phyloP scores from a whole-genome alignment of 306 rosid species.

The Styphnolobium japonicum region DNA sequence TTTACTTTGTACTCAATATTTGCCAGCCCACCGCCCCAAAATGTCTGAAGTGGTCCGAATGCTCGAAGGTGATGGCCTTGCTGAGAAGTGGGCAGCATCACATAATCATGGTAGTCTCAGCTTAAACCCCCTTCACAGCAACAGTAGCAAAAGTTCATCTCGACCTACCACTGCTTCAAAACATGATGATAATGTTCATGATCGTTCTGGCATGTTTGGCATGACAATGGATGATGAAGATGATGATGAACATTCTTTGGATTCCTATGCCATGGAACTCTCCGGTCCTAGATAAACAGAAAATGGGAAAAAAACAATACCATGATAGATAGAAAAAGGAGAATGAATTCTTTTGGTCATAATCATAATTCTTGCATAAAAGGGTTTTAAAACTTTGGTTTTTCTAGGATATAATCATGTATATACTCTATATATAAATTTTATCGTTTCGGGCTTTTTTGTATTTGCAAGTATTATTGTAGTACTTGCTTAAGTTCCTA shows the following conservation, averaged over 20 bases:
- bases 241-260: conserved; percentile 65
- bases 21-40: conserved; percentile 71
- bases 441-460: conserved; percentile 4
- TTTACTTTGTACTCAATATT: conserved; percentile 62
- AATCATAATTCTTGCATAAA: conserved; percentile 10
- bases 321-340: not conserved
- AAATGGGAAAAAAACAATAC: not conserved
- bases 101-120: conserved; percentile 43
- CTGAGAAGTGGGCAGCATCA: conserved; percentile 75
- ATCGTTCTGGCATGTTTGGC: conserved; percentile 49
- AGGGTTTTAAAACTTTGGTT: not conserved
- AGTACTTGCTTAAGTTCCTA: not conserved
- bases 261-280: conserved; percentile 76
- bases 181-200: conserved; percentile 49
- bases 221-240: conserved; percentile 51
- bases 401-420: not conserved
- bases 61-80: conserved; percentile 84
- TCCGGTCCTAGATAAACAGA: conserved; percentile 65
- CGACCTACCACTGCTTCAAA: conserved; percentile 24
- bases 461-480: conserved; percentile 9
- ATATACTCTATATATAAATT: not conserved
- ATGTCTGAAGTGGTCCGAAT: conserved; percentile 80
- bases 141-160: conserved; percentile 39
- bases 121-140: conserved; percentile 38
- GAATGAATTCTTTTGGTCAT: conserved; percentile 6